phyloP scores from a whole-genome alignment of 331 rosid genomes.

The Quercus phellos region DNA sequence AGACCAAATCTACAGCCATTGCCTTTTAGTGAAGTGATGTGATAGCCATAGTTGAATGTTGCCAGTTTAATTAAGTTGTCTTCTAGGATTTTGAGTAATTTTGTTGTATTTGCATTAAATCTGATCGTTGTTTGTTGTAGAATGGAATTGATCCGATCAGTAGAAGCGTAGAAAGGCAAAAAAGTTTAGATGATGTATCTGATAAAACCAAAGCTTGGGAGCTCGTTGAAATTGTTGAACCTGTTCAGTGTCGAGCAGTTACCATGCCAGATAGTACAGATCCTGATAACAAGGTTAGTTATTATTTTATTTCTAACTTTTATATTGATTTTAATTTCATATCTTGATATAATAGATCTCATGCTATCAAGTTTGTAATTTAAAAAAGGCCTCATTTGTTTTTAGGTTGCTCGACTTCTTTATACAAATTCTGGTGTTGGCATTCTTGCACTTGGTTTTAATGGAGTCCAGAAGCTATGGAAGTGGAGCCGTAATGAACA shows the following conservation, averaged over 20 bases:
- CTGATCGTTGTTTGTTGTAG: constrained; percentile 17
- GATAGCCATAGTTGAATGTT: background rate
- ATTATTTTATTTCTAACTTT: background rate
- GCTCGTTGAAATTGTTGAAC: constrained; percentile 46
- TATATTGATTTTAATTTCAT: background rate
- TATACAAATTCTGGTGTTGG: constrained; percentile 74
- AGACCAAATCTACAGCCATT: background rate
- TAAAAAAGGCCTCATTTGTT: background rate
- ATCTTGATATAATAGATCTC: background rate
- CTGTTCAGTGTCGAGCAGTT: constrained; percentile 36
- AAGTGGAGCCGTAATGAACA: constrained; percentile 76
- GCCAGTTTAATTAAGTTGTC: background rate
- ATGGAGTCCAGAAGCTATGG: constrained; percentile 84
- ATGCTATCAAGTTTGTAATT: background rate
- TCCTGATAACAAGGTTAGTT: constrained; percentile 37
- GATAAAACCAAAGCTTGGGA: constrained; percentile 41
- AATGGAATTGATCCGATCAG: constrained; percentile 36
- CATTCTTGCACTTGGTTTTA: constrained; percentile 79
- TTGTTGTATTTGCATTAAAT: background rate
- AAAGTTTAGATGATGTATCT: constrained; percentile 37
- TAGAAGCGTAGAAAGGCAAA: constrained; percentile 43
- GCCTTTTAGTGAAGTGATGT: background rate
- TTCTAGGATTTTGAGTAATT: background rate
- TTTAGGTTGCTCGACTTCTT: constrained; percentile 71
- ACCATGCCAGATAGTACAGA: constrained; percentile 39